Evolutionary conservation across 208 protist genomes (phyloP), one percentile per base, ranked within the genome.

Genomic region (Crithidia sp.): DNA sequence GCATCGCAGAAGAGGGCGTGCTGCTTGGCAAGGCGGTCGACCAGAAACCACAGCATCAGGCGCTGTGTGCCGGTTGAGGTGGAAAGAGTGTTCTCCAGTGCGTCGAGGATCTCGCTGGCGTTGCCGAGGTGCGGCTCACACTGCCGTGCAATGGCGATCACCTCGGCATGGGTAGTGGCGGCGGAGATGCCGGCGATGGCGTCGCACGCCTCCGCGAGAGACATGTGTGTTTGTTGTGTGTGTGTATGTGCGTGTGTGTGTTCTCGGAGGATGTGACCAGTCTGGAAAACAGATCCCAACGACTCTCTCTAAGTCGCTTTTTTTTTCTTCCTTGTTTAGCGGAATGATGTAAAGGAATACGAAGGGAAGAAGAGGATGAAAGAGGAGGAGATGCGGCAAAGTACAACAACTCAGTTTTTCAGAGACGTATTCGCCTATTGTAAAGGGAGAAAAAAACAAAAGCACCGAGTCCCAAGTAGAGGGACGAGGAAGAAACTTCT

Each of bases 21-120:
- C 66, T 95, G 90, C 77, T 97, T 97, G 0, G 86, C 87, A 5
- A 97, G 82, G 4, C 84, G 78, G 67, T 97, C 93, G 19, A 97
- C 79, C n/a, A 97, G 86, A 59, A 90, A 83, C 93, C 93, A 97
- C 67, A 95, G 74, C 58, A 85, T 76, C 37, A 97, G 77, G 16
- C 84, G 79, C 69, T 92, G 84, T 2, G 50, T 40, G 2, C 77
- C 84, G 2, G 82, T 66, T 2, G 90, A 82, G 17, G 83, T 84
- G 36, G 83, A 80, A 9, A 97, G 74, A 3, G 86, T 73, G 63
- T 93, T 95, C 53, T 94, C 90, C 5, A 94, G 71, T 0, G 89
- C 79, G 44, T 97, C 93, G 7, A 95, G 74, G 16, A 97, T 84
- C 10, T 86, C 87, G n/a, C 59, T 74, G 16, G 85, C 75, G 65